Percentiles rank a stretch among this genome's conserved stretches.
Evolutionary conservation across 129 eudicot species (phyloP).

Genomic region (Pulicaria dysenterica): DNA sequence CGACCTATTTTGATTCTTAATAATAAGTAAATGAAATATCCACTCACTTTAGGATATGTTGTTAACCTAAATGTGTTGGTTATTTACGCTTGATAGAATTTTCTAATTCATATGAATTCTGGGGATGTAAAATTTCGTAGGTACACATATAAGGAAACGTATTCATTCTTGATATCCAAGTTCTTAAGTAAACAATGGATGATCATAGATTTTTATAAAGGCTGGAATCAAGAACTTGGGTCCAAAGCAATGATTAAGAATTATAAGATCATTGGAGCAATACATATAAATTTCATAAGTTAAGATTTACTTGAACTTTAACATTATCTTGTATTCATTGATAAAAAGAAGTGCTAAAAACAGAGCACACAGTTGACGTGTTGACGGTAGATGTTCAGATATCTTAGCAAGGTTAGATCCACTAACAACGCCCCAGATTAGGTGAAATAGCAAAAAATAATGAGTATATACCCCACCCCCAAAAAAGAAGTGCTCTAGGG

Average conservation of each 20-base stretch:
- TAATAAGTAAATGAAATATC: no score
- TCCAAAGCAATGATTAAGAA: slow-evolving; percentile 17
- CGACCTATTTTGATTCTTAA: no score
- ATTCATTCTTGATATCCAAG: no score
- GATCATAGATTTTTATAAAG: neutral
- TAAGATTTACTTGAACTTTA: neutral
- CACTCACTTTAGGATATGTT: no score
- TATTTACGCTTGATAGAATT: no score
- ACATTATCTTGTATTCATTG: slow-evolving; percentile 10
- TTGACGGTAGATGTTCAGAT: slow-evolving; percentile 84
- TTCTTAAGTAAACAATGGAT: neutral
- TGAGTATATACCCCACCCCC: neutral
- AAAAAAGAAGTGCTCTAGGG: neutral
- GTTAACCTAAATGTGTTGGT: no score
- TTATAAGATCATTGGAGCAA: neutral
- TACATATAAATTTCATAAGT: neutral
- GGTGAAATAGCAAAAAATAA: slow-evolving; percentile 6
- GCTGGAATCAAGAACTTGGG: neutral
- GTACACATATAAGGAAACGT: no score
- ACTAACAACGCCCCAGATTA: slow-evolving; percentile 75
- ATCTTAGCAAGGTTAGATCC: slow-evolving; percentile 95
- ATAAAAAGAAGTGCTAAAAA: neutral
- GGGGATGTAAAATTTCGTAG: no score
- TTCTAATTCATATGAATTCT: no score
- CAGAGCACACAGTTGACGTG: slow-evolving; percentile 47